Base-by-base conservation (phyloP, 179 eudicot species). In the Beta macrorhiza region DNA sequence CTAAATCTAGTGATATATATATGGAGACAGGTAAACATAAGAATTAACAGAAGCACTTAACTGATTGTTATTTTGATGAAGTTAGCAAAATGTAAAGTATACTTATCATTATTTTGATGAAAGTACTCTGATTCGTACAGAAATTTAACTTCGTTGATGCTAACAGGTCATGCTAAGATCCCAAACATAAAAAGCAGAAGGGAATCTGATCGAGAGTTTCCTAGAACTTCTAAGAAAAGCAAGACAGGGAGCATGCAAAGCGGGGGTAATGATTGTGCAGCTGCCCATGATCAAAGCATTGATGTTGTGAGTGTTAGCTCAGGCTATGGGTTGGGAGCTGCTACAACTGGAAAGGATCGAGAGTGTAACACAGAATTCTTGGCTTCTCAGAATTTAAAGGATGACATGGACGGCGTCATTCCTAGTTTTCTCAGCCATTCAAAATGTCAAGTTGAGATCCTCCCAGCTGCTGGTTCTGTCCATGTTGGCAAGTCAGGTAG, bases 181-280 rank as follows among this genome's bases (percentile, higher is more conserved):
- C 76, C 86, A 78, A 91, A 89, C 82, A 83, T 80, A 64, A 88
- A 84, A 83, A 83, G 87, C 77, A 91, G 85, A 83, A 84, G 91
- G 80, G 92, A 87, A 74, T 75, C 82, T 65, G 88, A 88, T 82
- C 86, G 85, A 78, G 93, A 91, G 67, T 37, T 59, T 82, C 69
- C 90, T 77, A 89, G 87, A 83, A 70, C 81, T 79, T 89, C 94
- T 69, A 96, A 94, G 87, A 94, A 89, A 83, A 81, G 82, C 65
- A 94, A 91, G 87, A 81, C 82, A 55, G 87, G 78, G 56, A 84
- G 75, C 71, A 61, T 76, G 55, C 88, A 75, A 78, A 59, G 67
- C 77, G 79, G 75, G 75, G 87, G 89, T 79, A 90, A 84, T 72
- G 84, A 84, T 82, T 16, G 83, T 87, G 78, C 65, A 68, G 79